Percentiles rank a stretch among this genome's conserved stretches.
Conservation (phyloP, 1,284 basidiomycete species). For the Ustilago curta region DNA sequence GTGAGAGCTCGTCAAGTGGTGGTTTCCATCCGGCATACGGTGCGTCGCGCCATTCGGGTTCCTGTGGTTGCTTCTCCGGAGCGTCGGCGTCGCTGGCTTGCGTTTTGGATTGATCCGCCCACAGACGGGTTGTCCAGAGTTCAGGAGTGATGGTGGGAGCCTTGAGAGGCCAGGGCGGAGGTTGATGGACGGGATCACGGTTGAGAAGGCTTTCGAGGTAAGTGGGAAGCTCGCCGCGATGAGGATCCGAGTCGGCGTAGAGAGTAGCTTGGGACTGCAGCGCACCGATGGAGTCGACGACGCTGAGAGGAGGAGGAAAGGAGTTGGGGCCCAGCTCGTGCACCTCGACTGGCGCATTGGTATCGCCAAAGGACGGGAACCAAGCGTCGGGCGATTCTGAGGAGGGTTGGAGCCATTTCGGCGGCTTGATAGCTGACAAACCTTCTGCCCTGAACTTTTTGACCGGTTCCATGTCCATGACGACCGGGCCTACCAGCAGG, state of each 20-base stretch:
- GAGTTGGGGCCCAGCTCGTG: slow-evolving; percentile 26
- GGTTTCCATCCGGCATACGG: slow-evolving; percentile 58
- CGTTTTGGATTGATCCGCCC: slow-evolving; percentile 57
- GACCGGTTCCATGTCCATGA: slow-evolving; percentile 42
- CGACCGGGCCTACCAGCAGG: slow-evolving; percentile 32
- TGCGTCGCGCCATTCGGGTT: slow-evolving; percentile 53
- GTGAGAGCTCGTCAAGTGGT: slow-evolving; percentile 49
- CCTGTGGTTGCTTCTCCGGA: slow-evolving; percentile 48
- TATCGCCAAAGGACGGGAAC: slow-evolving; percentile 15
- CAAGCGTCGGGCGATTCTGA: slow-evolving; percentile 31
- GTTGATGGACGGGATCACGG: slow-evolving; percentile 38
- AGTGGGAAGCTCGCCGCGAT: slow-evolving; percentile 53
- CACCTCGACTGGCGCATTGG: neutral
- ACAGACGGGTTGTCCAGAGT: slow-evolving; percentile 37
- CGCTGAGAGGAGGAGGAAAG: slow-evolving; percentile 33
- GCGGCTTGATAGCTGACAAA: slow-evolving; percentile 25
- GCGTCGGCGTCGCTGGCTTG: slow-evolving; percentile 48
- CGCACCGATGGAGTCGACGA: slow-evolving; percentile 7
- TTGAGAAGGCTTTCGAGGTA: slow-evolving; percentile 39
- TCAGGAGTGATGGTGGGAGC: slow-evolving; percentile 41
- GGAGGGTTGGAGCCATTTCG: slow-evolving; percentile 23
- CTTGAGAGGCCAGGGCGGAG: slow-evolving; percentile 44
- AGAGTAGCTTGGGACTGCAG: slow-evolving; percentile 21
- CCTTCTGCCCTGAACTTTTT: slow-evolving; percentile 39
- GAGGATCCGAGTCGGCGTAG: slow-evolving; percentile 54